Base-by-base conservation (phyloP, 2,329 filamentous ascomycete species). In the Penicillium nordicum region DNA sequence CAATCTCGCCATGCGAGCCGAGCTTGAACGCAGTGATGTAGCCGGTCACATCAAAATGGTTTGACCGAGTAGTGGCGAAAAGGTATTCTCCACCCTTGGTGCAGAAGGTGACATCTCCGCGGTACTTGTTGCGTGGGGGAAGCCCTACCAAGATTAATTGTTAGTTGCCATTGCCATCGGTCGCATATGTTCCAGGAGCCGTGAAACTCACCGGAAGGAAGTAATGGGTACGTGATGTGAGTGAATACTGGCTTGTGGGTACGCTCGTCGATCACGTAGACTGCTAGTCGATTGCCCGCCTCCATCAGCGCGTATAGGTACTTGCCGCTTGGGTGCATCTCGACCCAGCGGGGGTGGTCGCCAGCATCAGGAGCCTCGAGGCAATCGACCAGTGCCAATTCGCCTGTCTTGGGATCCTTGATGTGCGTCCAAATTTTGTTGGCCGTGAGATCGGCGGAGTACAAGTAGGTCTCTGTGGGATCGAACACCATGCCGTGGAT, bases 291-390 rank as follows among this genome's bases (percentile, higher is more conserved):
- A 77, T 96, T 96, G 53, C 90, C 90, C n/a, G 87, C 88, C 75
- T 96, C 91, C 89, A 94, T 95, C 64, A 96, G 80, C 8, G 84
- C 90, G 75, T 95, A 96, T 55, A 96, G 81, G 73, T 91, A 92
- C 56, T 86, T 83, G 21, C 89, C 90, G 1, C 83, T 83, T 3
- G 88, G 87, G 72, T 93, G 89, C 71, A 95, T 87, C 64, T 90
- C 90, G 14, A 95, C 89, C 91, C 91, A 96, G 67, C 91, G 84
- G 16, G 91, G 91, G 72, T 94, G 91, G 73, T 96, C 91, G 58
- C 81, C 81, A 3, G 83, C 75, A 44, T 82, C 80, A 0, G 90
- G 89, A 29, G 90, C 90, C 60, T 88, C 83, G 34, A 92, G 80
- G 68, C 82, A 85, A 63, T 89, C 90, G 53, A 93, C 82, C 21